phyloP scores from a whole-genome alignment of 2,329 filamentous ascomycete species.

The Biscogniauxia mediterranea region DNA sequence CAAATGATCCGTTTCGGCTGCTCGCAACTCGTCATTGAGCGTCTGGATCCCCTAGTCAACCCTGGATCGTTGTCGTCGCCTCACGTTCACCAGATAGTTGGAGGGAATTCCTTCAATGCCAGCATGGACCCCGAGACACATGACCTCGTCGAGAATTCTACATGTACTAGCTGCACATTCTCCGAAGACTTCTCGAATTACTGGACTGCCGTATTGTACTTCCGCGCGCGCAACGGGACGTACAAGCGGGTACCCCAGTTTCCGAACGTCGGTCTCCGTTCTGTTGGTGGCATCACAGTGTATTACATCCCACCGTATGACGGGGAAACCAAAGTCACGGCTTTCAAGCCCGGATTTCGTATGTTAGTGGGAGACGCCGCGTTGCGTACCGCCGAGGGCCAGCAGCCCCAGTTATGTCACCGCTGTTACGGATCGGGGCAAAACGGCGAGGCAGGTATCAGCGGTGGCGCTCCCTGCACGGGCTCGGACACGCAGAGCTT shows the following conservation, averaged over 20 bases:
- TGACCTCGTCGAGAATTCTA: constrained; percentile 26
- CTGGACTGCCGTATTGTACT: constrained; percentile 29
- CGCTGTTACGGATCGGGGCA: constrained; percentile 28
- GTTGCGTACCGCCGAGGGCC: constrained; percentile 21
- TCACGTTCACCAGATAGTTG: constrained; percentile 31
- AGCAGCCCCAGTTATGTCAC: constrained; percentile 37
- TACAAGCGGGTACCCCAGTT: constrained; percentile 30
- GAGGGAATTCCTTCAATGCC: constrained; percentile 31
- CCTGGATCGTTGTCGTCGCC: constrained; percentile 26
- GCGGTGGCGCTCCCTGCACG: constrained; percentile 34
- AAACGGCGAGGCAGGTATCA: constrained; percentile 19
- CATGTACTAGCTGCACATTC: constrained; percentile 30
- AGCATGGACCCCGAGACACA: constrained; percentile 24
- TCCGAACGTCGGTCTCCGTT: constrained; percentile 27
- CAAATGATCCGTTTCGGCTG: constrained; percentile 36
- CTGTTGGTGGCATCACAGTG: constrained; percentile 30
- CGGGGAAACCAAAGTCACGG: constrained; percentile 39
- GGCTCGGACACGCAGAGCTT: constrained; percentile 44
- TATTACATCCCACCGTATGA: constrained; percentile 33
- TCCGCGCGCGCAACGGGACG: constrained; percentile 27
- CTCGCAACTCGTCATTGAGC: constrained; percentile 31
- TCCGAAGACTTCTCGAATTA: constrained; percentile 29
- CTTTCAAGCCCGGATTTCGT: constrained; percentile 44
- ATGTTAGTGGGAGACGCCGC: constrained; percentile 44
- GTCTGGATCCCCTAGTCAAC: constrained; percentile 31